Base-by-base conservation (phyloP, 75 land plant genomes). In the Cryptomeria japonica region DNA sequence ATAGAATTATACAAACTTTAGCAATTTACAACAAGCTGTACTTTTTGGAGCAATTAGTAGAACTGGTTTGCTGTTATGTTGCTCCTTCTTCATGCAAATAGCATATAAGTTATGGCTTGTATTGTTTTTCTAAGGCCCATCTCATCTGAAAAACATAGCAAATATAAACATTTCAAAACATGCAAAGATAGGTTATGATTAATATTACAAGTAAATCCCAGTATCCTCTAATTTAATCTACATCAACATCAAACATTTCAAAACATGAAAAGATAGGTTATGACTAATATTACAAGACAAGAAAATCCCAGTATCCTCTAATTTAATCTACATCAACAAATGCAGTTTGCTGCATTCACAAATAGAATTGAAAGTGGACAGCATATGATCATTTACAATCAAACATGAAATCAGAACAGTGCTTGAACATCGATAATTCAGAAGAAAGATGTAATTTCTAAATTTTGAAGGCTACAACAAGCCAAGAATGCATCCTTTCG, bases 121-220 rank as follows among this genome's bases (percentile, higher is more conserved):
- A 90, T 89, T 18, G 91, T 90, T 86, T 90, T 90, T 34, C 91
- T 90, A 42, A 90, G 86, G 39, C 91, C 91, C 91, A 90, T 90
- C 90, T 90, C 91, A 82, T 90, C 91, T 90, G 91, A 75, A 83
- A 16, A 58, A 86, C 47, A 86, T 9, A 75, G 42, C 3, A 86
- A 73, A 88, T 42, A 39, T 42, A 39, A 13, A 38, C 68, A 39
- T 42, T 42, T 47, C 41, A 61, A 89, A 78, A 89, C 25, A 38
- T 64, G 46, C 73, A 15, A 88, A 18, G 77, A 58, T 22, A 78
- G n/a, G 64, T 53, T 46, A 87, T 34, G 73, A 49, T 25, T 18
- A 46, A 86, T n/a, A 32, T 36, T 12, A 51, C 4, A 84, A 47
- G 28, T 15, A 51, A 84, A 39, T n/a, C n/a, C n/a, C n/a, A n/a